Evolutionary conservation across 257 asterid species (phyloP).

Genomic region (Solanum neorickii): DNA sequence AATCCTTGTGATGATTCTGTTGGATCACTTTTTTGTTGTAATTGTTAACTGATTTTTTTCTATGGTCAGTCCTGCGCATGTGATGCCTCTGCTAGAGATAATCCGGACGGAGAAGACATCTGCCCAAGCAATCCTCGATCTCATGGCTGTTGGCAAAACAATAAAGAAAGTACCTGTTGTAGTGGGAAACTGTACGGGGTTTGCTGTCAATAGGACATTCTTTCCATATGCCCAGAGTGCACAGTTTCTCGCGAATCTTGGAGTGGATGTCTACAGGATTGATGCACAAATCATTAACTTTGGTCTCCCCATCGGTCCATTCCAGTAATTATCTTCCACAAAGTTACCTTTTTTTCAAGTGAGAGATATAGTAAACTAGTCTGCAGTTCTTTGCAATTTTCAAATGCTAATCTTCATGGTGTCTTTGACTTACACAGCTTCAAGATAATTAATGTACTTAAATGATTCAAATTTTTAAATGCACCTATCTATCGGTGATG

Average conservation of each 20-base stretch:
- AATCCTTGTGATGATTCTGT: background rate
- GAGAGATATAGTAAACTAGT: background rate
- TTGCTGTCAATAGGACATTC: slow-evolving; percentile 95
- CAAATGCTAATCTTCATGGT: background rate
- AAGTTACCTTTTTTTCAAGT: background rate
- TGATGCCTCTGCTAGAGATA: slow-evolving; percentile 96
- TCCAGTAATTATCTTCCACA: slow-evolving; percentile 63
- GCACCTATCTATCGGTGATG: background rate
- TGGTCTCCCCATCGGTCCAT: slow-evolving; percentile 97
- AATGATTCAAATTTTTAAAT: background rate
- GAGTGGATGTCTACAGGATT: slow-evolving; percentile 88
- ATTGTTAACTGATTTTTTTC: slow-evolving; percentile 12
- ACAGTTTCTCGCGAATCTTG: slow-evolving; percentile 61
- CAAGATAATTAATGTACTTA: background rate
- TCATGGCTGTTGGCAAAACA: slow-evolving; percentile 77
- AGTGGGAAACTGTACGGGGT: slow-evolving; percentile 95
- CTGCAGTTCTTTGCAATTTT: background rate
- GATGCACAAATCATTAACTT: slow-evolving; percentile 68
- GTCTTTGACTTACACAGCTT: background rate
- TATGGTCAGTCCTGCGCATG: slow-evolving; percentile 86
- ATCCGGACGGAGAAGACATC: slow-evolving; percentile 86
- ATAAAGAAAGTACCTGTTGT: slow-evolving; percentile 94
- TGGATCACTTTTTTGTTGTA: background rate
- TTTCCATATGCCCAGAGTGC: slow-evolving; percentile 89
- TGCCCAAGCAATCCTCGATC: slow-evolving; percentile 83